Conservation (phyloP, 371 early-diverging fungal genomes). For the Blastocladiella emersonii region DNA sequence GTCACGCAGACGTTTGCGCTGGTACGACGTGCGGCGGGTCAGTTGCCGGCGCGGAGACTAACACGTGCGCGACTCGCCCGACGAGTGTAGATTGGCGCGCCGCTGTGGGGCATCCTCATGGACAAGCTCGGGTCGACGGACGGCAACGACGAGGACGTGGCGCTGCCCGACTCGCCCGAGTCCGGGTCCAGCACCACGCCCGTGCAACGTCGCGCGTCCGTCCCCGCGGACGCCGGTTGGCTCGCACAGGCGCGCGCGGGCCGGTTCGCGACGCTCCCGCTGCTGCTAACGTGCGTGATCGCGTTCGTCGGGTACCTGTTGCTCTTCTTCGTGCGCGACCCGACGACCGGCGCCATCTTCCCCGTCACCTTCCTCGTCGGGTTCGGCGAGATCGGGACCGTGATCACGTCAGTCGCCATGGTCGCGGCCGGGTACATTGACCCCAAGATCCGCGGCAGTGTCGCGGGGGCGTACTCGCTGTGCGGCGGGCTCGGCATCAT, state of each 20-base stretch:
- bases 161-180: neutral
- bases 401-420: conserved; percentile 47
- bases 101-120: conserved; percentile 37
- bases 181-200: no score
- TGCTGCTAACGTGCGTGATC: conserved; percentile 40
- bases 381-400: conserved; percentile 54
- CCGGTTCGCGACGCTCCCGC: conserved; percentile 29
- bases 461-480: conserved; percentile 52
- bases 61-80: no score
- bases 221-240: conserved; percentile 2
- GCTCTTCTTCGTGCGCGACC: conserved; percentile 38
- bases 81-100: conserved; percentile 30
- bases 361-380: conserved; percentile 44
- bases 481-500: conserved; percentile 52
- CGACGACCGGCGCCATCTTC: conserved; percentile 33
- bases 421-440: conserved; percentile 21
- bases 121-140: conserved; percentile 17
- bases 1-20: conserved; percentile 56
- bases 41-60: no score
- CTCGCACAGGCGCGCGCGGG: conserved; percentile 9
- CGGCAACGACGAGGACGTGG: neutral
- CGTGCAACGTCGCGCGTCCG: no score
- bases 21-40: conserved; percentile 4
- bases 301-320: conserved; percentile 38
- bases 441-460: conserved; percentile 38